These are phyloP conservation scores for Rubia peregrina DNA, from an alignment of 305 asterid genomes.

Conservation along the genomic window DNA sequence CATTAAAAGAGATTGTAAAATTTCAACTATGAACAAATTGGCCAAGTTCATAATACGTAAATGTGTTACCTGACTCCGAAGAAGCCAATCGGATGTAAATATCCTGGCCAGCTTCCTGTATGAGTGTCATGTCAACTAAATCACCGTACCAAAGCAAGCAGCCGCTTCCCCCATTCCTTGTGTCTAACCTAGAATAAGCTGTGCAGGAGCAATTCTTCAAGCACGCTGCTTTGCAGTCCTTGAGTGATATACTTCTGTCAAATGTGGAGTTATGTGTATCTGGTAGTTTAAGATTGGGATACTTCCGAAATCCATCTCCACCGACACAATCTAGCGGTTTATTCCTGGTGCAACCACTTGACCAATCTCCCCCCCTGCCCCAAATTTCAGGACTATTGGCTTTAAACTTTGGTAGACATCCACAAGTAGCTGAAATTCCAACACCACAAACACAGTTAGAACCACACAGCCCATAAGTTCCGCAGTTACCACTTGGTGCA, in stretches of 20 bases:
- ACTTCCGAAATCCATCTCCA: conserved; percentile 22
- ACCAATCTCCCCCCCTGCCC: conserved; percentile 11
- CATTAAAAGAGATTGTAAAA: neutral
- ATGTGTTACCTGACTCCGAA: conserved; percentile 23
- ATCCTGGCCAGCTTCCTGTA: conserved; percentile 16
- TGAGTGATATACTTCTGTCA: conserved; percentile 11
- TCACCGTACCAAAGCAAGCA: conserved; percentile 24
- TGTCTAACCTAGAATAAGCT: conserved; percentile 21
- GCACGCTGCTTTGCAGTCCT: conserved; percentile 18
- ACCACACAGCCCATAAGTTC: conserved; percentile 16
- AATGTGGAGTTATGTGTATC: conserved; percentile 17
- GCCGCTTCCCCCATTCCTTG: conserved; percentile 23
- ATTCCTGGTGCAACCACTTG: conserved; percentile 15
- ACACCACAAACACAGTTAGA: conserved; percentile 14
- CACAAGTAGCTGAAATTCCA: conserved; percentile 13
- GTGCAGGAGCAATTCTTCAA: conserved; percentile 21
- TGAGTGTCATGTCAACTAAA: conserved; percentile 18
- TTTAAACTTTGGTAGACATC: conserved; percentile 20
- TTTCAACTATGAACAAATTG: neutral
- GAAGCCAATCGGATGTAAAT: conserved; percentile 20
- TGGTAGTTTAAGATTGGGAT: conserved; percentile 17
- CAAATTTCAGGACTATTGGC: conserved; percentile 16
- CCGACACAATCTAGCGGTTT: conserved; percentile 19
- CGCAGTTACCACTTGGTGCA: conserved; percentile 19
- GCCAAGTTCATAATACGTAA: neutral